Evolutionary conservation across 2,329 filamentous ascomycete genomes (phyloP).

Genomic region (Lecanicillium sp.): DNA sequence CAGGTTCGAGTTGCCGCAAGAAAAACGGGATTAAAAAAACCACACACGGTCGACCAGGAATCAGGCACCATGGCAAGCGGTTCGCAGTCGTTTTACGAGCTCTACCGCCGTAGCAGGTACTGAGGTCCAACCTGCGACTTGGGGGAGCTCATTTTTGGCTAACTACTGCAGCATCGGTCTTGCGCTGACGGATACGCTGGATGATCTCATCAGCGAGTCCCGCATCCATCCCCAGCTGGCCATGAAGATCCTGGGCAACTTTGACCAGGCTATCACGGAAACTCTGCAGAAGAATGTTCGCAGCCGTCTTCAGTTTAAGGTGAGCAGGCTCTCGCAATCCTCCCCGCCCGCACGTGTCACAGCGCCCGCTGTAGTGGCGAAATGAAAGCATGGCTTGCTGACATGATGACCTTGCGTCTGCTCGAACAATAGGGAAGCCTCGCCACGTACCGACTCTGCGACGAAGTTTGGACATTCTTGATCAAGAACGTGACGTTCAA

Average conservation of each 20-base stretch:
- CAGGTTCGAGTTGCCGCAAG: background rate
- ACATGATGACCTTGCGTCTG: background rate
- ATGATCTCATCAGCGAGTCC: conserved; percentile 89
- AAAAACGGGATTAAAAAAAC: conserved; percentile 3
- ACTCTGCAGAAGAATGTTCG: conserved; percentile 90
- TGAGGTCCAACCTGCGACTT: conserved; percentile 19
- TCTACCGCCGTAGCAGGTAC: conserved; percentile 98
- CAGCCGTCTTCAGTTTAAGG: conserved; percentile 89
- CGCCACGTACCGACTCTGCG: conserved; percentile 98
- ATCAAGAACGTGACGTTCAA: conserved; percentile 99
- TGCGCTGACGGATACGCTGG: conserved; percentile 91
- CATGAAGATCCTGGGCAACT: conserved; percentile 96
- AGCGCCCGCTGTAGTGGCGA: conserved; percentile 7
- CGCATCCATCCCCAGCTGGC: conserved; percentile 96
- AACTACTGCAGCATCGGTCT: conserved; percentile 68
- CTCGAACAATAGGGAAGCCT: conserved; percentile 67
- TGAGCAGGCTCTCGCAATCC: conserved; percentile 34
- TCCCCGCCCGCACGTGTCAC: background rate
- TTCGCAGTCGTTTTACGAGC: conserved; percentile 72
- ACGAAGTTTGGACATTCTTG: conserved; percentile 99
- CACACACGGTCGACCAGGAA: background rate
- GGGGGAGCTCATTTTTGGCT: conserved; percentile 21
- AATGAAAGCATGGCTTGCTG: background rate
- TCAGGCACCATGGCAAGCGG: conserved; percentile 39
- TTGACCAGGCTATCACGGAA: conserved; percentile 89